Percentiles rank a stretch among this genome's conserved stretches.
These are phyloP conservation scores for Pleurotus ostreatus DNA, from an alignment of 768 basidiomycete species.

Conservation along the genomic window DNA sequence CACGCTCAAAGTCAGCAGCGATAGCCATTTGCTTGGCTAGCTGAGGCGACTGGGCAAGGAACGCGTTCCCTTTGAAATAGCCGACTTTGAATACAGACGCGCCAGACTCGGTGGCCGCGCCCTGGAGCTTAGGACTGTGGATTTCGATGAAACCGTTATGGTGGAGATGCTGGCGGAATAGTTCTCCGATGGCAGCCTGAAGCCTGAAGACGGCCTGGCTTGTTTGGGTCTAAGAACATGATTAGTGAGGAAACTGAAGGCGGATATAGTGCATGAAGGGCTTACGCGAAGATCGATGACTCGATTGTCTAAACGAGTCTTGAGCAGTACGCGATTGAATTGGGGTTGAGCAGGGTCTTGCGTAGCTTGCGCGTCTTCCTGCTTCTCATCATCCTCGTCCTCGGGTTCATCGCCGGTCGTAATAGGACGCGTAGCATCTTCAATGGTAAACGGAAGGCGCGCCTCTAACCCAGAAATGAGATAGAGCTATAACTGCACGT, in stretches of 20 bases:
- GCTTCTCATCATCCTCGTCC: conserved; percentile 26
- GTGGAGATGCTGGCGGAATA: conserved; percentile 83
- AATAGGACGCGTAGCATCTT: conserved; percentile 88
- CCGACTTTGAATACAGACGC: conserved; percentile 96
- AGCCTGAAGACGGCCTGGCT: conserved; percentile 95
- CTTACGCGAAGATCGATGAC: conserved; percentile 89
- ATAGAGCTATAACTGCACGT: conserved; percentile 52
- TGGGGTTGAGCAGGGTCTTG: conserved; percentile 27
- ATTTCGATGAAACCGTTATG: conserved; percentile 84
- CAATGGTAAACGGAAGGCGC: conserved; percentile 85
- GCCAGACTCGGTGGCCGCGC: conserved; percentile 94
- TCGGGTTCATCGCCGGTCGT: conserved; percentile 55
- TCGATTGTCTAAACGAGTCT: conserved; percentile 93
- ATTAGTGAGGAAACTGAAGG: neutral
- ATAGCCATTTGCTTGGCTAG: conserved; percentile 99
- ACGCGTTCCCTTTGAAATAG: conserved; percentile 95
- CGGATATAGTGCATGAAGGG: conserved; percentile 9
- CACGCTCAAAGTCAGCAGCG: conserved; percentile 95
- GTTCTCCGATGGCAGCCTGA: conserved; percentile 81
- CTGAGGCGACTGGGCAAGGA: conserved; percentile 95
- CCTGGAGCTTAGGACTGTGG: conserved; percentile 96
- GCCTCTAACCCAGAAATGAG: conserved; percentile 77
- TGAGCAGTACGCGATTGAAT: conserved; percentile 79
- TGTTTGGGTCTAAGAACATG: conserved; percentile 67
- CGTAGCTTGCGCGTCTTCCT: neutral